Conservation (phyloP, 2,329 filamentous ascomycete species). For the Talaromyces sp. region DNA sequence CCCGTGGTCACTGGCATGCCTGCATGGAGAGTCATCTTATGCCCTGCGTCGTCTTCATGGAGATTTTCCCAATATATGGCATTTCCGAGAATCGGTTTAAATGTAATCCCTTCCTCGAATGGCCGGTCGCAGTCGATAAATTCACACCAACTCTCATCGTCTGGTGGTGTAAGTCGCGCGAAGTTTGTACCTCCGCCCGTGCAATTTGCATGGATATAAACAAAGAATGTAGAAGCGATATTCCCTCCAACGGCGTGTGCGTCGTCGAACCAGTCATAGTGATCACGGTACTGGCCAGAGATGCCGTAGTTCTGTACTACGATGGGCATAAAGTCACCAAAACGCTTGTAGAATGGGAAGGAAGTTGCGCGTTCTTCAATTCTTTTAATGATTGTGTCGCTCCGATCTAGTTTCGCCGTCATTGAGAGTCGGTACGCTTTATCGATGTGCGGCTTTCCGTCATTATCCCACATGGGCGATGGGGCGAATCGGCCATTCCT, state of each 20-base stretch:
- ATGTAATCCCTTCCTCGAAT: slow-evolving; percentile 46
- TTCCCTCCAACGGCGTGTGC: slow-evolving; percentile 41
- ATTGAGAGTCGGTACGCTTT: slow-evolving; percentile 29
- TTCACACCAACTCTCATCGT: slow-evolving; percentile 37
- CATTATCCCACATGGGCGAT: slow-evolving; percentile 25
- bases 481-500: slow-evolving; percentile 44
- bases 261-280: slow-evolving; percentile 51
- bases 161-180: slow-evolving; percentile 39
- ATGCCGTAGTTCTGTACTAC: slow-evolving; percentile 46
- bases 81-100: slow-evolving; percentile 45
- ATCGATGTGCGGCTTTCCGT: slow-evolving; percentile 13
- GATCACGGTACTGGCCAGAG: slow-evolving; percentile 46
- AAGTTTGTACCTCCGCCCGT: slow-evolving; percentile 50
- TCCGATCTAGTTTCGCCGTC: slow-evolving; percentile 12
- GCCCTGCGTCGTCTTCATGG: slow-evolving; percentile 35
- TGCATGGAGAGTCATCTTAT: slow-evolving; percentile 44
- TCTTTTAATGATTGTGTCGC: slow-evolving; percentile 42
- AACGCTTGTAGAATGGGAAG: slow-evolving; percentile 35
- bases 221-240: slow-evolving; percentile 46
- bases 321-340: slow-evolving; percentile 41
- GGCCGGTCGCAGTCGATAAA: slow-evolving; percentile 48
- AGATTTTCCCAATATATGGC: slow-evolving; percentile 50
- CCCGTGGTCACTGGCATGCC: slow-evolving; percentile 45
- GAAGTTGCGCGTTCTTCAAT: slow-evolving; percentile 45
- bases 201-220: slow-evolving; percentile 40